These are phyloP conservation scores for Cystobasidium tubakii DNA, from an alignment of 768 basidiomycete genomes.

Conservation along the genomic window DNA sequence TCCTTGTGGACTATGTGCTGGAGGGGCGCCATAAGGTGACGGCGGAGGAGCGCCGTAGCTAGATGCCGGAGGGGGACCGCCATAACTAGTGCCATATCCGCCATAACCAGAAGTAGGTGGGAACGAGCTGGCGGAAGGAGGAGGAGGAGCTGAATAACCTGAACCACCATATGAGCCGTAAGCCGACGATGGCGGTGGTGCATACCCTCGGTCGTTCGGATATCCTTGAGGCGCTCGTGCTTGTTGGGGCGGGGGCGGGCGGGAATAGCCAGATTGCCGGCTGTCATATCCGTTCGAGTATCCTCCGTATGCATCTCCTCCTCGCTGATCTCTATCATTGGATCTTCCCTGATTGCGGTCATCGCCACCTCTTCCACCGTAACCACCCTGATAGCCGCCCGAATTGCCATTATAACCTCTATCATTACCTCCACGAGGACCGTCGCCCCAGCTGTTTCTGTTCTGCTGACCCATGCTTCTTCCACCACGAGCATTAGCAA, in stretches of 20 bases:
- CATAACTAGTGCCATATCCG: neutral
- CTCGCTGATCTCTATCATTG: neutral
- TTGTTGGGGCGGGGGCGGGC: neutral
- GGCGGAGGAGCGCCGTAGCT: neutral
- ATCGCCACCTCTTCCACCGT: slow-evolving; percentile 5
- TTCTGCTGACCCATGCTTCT: too few relatives aligned
- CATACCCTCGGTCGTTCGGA: neutral
- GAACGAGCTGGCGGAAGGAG: neutral
- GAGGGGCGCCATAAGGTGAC: neutral
- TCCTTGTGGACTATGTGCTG: neutral
- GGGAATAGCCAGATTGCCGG: neutral
- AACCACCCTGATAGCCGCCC: neutral
- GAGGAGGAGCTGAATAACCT: slow-evolving; percentile 1
- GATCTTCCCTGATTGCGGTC: slow-evolving; percentile 2
- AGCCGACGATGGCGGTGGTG: neutral
- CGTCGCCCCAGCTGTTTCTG: neutral
- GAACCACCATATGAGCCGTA: neutral
- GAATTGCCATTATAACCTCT: neutral
- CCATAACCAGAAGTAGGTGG: slow-evolving; percentile 6
- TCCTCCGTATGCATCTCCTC: neutral
- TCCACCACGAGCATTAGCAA: slow-evolving; percentile 5
- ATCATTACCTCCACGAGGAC: neutral
- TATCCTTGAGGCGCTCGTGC: neutral
- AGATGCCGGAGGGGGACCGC: too few relatives aligned
- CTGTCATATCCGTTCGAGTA: neutral